Evolutionary conservation across 495 filamentous ascomycete species (phyloP).

Genomic region (Talaromyces nanjingensis): DNA sequence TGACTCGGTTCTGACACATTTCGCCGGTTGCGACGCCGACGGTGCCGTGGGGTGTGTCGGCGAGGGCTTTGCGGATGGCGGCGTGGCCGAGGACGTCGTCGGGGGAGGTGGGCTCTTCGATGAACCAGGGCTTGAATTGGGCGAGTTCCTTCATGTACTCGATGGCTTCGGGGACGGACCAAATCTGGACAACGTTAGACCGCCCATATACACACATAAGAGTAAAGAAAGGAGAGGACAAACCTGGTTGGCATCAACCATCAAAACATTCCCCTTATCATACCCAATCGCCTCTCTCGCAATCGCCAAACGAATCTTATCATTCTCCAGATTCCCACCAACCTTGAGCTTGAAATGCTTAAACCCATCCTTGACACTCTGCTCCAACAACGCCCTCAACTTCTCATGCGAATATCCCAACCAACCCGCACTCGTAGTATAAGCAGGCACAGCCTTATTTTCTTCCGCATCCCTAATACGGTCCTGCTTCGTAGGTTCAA

Average conservation of each 20-base stretch:
- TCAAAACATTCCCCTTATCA: slow-evolving; percentile 78
- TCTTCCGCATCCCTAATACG: slow-evolving; percentile 64
- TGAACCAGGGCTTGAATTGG: slow-evolving; percentile 91
- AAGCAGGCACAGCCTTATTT: slow-evolving; percentile 73
- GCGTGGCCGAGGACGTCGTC: slow-evolving; percentile 89
- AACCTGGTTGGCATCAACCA: slow-evolving; percentile 92
- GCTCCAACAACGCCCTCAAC: slow-evolving; percentile 62
- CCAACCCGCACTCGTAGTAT: slow-evolving; percentile 90
- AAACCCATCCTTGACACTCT: slow-evolving; percentile 71
- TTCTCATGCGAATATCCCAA: slow-evolving; percentile 87
- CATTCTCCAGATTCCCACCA: slow-evolving; percentile 62
- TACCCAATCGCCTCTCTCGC: slow-evolving; percentile 80
- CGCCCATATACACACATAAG: neutral
- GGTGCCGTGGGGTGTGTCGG: slow-evolving; percentile 49
- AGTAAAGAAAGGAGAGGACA: slow-evolving; percentile 1
- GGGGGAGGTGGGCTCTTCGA: slow-evolving; percentile 92
- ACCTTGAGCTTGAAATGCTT: slow-evolving; percentile 92
- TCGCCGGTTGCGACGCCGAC: slow-evolving; percentile 90
- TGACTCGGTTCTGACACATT: slow-evolving; percentile 93
- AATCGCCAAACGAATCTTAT: slow-evolving; percentile 61
- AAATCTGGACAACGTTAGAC: slow-evolving; percentile 43
- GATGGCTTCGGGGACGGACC: slow-evolving; percentile 88
- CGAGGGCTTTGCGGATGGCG: slow-evolving; percentile 71
- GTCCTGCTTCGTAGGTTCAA: slow-evolving; percentile 55
- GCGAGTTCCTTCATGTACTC: slow-evolving; percentile 76